phyloP scores from a whole-genome alignment of 495 filamentous ascomycete species.

The Aspergillus cavernicola region DNA sequence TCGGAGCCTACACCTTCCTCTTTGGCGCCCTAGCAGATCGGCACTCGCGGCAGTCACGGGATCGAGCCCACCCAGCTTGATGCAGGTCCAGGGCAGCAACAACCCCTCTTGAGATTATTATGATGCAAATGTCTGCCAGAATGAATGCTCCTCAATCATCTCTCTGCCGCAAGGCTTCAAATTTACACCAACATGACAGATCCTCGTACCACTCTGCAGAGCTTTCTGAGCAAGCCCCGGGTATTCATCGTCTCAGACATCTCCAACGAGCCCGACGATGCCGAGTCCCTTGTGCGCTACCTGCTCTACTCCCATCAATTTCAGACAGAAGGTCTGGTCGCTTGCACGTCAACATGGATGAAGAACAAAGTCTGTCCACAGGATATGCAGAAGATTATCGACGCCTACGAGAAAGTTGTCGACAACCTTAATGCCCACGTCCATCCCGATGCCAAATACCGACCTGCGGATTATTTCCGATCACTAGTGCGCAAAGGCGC shows the following conservation, averaged over 20 bases:
- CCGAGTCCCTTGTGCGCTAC: slow-evolving; percentile 40
- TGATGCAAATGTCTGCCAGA: background rate
- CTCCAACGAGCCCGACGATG: slow-evolving; percentile 44
- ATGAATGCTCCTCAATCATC: background rate
- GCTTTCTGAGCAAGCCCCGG: slow-evolving; percentile 25
- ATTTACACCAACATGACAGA: background rate
- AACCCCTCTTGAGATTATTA: background rate
- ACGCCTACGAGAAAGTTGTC: slow-evolving; percentile 38
- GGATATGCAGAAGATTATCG: slow-evolving; percentile 37
- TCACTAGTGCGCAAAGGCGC: slow-evolving; percentile 29
- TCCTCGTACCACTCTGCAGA: background rate
- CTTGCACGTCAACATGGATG: slow-evolving; percentile 43
- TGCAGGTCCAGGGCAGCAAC: background rate
- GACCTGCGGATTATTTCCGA: slow-evolving; percentile 26
- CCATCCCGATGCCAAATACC: slow-evolving; percentile 31
- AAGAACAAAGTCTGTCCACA: slow-evolving; percentile 29
- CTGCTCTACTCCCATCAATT: slow-evolving; percentile 44
- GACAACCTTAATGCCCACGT: slow-evolving; percentile 40
- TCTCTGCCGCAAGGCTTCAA: background rate
- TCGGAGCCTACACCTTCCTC: background rate
- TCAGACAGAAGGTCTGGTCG: slow-evolving; percentile 39
- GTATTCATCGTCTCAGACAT: slow-evolving; percentile 46
- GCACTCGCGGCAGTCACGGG: no score
- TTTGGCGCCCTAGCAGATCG: background rate
- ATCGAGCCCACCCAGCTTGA: no score